These are phyloP conservation scores for Neobulgaria alba DNA, from an alignment of 2,329 filamentous ascomycete species.

Conservation along the genomic window DNA sequence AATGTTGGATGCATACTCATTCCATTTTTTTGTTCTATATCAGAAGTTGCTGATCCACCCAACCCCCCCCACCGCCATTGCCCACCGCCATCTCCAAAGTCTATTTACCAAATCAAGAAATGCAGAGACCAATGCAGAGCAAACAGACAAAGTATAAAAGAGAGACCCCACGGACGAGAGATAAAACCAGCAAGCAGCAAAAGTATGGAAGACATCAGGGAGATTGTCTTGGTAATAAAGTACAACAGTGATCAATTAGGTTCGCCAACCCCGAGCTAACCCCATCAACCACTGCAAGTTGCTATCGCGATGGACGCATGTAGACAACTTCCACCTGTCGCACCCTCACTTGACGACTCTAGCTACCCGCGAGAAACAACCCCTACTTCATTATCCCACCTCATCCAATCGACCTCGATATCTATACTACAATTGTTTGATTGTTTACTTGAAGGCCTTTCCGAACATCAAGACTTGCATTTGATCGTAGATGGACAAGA, in stretches of 20 bases:
- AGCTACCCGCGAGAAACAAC: conserved; percentile 13
- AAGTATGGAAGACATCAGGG: conserved; percentile 28
- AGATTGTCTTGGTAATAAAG: conserved; percentile 32
- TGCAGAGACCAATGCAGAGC: conserved; percentile 1
- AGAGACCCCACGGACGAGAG: conserved; percentile 18
- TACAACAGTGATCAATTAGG: conserved; percentile 28
- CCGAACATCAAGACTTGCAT: conserved; percentile 98
- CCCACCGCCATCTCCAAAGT: neutral
- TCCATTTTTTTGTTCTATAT: no score
- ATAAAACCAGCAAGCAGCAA: conserved; percentile 20
- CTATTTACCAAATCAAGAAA: neutral
- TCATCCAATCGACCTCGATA: conserved; percentile 8
- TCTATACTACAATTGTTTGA: conserved; percentile 23
- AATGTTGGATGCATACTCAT: no score
- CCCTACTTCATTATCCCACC: conserved; percentile 18
- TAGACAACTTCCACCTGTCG: conserved; percentile 28
- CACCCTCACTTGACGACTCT: conserved; percentile 7
- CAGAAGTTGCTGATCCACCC: no score
- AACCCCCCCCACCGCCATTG: neutral
- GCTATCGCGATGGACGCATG: conserved; percentile 29
- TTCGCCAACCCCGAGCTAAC: conserved; percentile 15
- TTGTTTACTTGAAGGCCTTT: conserved; percentile 83
- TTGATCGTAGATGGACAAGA: conserved; percentile 99
- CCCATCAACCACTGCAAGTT: conserved; percentile 25
- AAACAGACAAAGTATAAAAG: conserved; percentile 14